phyloP scores from a whole-genome alignment of 345 rosid species.

The Litchi chinensis region DNA sequence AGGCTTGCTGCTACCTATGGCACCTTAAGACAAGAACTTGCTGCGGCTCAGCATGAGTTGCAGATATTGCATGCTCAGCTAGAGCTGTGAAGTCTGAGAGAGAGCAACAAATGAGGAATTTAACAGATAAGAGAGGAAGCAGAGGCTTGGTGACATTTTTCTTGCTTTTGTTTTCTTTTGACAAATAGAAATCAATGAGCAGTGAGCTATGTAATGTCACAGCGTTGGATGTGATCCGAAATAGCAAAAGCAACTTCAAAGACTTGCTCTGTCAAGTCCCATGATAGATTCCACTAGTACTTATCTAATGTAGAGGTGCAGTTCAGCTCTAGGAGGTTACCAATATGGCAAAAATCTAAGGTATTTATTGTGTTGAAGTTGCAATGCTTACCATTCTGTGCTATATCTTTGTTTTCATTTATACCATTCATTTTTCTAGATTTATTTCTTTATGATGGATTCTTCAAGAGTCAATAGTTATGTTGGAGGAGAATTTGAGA shows the following conservation, averaged over 20 bases:
- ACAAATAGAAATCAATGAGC: conserved; percentile 2
- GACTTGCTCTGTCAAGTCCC: no score
- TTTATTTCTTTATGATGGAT: conserved; percentile 56
- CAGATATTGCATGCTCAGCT: conserved; percentile 77
- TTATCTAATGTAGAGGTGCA: no score
- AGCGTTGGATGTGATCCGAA: no score
- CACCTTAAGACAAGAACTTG: no score
- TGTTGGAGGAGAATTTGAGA: conserved; percentile 48
- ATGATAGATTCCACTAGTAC: no score
- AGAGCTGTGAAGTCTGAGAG: conserved; percentile 70
- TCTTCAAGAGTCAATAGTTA: conserved; percentile 34
- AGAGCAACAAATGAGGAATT: conserved; percentile 72
- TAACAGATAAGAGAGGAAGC: conserved; percentile 61
- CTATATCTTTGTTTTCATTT: conserved; percentile 31
- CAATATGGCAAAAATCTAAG: no score
- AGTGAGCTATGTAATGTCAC: neutral
- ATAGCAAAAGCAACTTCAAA: no score
- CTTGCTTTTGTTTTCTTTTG: neutral
- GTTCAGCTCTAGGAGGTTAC: no score
- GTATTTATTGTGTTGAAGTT: no score
- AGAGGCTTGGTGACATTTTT: conserved; percentile 46
- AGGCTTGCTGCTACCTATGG: no score
- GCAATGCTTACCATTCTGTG: neutral
- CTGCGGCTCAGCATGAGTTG: conserved; percentile 94
- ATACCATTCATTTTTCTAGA: conserved; percentile 42